Base-by-base conservation (phyloP, 331 rosid genomes). In the Pyracantha coccinea region DNA sequence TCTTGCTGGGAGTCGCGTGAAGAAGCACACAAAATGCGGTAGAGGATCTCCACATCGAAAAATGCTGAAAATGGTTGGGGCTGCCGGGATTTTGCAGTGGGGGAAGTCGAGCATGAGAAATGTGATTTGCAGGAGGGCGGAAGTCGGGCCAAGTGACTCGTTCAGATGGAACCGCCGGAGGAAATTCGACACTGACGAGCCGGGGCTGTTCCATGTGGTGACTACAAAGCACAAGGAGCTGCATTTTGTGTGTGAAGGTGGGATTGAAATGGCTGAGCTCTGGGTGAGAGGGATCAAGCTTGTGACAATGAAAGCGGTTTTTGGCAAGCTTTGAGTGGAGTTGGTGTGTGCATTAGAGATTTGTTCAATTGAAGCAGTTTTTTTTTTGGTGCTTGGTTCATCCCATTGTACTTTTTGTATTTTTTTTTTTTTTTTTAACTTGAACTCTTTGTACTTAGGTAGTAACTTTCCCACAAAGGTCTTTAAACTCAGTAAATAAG, bases 191-290 rank as follows among this genome's bases (percentile, higher is more conserved):
- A 80, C 74, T 27, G 91, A 84, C 50, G 88, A 83, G 28, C 78
- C 78, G 0, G 91, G 89, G 58, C 19, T 86, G 75, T 90, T 90
- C 69, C 88, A 85, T 76, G 91, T 84, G 14, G 85, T 86, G n/a
- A 88, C 92, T 9, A 78, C 89, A 21, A 79, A 79, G 67, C 83
- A 84, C 57, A 86, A 90, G 67, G 81, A 75, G 79, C 81, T 88
- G 58, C 96, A 88, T 78, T 90, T 90, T 85, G 88, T 90, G 25
- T 84, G 92, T 78, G 86, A 85, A 71, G 89, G 91, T 65, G 96
- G 91, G 33, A 73, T 45, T 75, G 86, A 83, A 85, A 90, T 83
- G 91, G 91, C 91, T 15, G 61, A 77, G 55, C 54, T 90, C 55
- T 88, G 96, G 96, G 92, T 88, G 2, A 84, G 89, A 65, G 96